A percentile compares a stretch with the other conserved stretches of the same genome.
phyloP scores from a whole-genome alignment of 192 early-diverging fungal species.

The Coemansia sp. region DNA sequence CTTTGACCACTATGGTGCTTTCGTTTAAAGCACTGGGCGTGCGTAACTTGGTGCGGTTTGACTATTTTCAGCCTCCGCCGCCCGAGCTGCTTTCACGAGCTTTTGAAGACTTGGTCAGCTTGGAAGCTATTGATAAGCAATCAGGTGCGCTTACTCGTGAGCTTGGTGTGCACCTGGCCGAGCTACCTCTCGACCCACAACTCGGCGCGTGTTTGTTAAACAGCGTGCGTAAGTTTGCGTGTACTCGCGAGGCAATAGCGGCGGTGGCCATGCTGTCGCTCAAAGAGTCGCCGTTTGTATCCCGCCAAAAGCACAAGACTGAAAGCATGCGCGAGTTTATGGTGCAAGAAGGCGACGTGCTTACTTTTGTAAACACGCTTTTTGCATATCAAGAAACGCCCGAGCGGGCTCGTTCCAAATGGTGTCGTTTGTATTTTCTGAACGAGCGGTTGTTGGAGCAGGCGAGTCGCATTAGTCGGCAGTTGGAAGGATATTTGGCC shows the following conservation, averaged over 20 bases:
- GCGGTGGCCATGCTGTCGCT: conserved; percentile 88
- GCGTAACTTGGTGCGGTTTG: conserved; percentile 92
- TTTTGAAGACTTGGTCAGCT: conserved; percentile 79
- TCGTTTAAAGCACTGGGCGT: conserved; percentile 89
- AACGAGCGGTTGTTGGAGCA: conserved; percentile 81
- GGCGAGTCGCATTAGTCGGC: conserved; percentile 86
- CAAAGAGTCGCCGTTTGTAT: conserved; percentile 77
- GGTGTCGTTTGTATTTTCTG: conserved; percentile 77
- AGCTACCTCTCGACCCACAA: conserved; percentile 91
- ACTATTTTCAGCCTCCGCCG: conserved; percentile 95
- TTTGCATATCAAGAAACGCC: conserved; percentile 88
- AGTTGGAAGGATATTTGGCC: conserved; percentile 74
- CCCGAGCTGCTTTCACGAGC: conserved; percentile 87
- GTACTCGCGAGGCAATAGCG: conserved; percentile 86
- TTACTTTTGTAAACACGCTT: conserved; percentile 83
- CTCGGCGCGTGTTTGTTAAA: conserved; percentile 82
- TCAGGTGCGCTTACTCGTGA: conserved; percentile 79
- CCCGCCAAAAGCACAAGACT: conserved; percentile 77
- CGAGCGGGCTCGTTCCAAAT: conserved; percentile 76
- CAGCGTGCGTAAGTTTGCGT: conserved; percentile 67
- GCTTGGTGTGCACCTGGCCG: conserved; percentile 88
- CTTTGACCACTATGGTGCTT: conserved; percentile 84
- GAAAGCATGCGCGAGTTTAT: conserved; percentile 88
- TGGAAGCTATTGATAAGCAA: conserved; percentile 82
- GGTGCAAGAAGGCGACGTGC: conserved; percentile 89